Evolutionary conservation across 129 eudicot species (phyloP), one percentile per base, ranked within the genome.

Genomic region (Saussurea involucrata): DNA sequence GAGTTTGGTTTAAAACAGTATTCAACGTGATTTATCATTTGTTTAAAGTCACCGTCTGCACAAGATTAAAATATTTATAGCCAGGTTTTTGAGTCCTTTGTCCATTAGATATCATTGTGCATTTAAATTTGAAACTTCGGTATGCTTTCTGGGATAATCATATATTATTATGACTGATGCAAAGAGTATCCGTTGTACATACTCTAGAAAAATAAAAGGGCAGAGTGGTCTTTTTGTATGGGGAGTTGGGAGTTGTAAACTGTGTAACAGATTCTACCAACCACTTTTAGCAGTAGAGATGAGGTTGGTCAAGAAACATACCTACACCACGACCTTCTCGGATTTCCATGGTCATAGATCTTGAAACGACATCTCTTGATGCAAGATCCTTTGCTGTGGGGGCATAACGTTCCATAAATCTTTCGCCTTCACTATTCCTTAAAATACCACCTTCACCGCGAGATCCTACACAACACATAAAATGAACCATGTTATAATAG

Each of bases 281-380:
- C n/a, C n/a, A n/a, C 36, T 46, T 33, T 15, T 29, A n/a, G 76
- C 72, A 75, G 27, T 67, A 68, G 28, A 74, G 49, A 25, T 66
- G 63, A 71, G 6, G 73, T 66, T 33, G 68, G 57, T 21, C 29
- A 74, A 37, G 18, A 24, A 33, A 72, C 91, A 72, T 92, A 95
- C 99, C 99, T 79, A 95, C 99, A 86, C 99, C 99, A 85, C 99
- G 99, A 44, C 99, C 99, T 90, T 95, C 99, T 10, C 99, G 89
- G 69, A 95, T 95, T 85, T 95, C 99, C 99, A 95, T 95, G 24
- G 99, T 95, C 99, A 95, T 95, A 44, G 99, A 95, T 81, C 99
- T 88, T 71, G 99, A 95, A 71, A 95, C 99, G 25, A 95, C 99
- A 80, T 95, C 99, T 80, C 99, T 89, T 42, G 99, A 95, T 24